Evolutionary conservation across 108 stramenopile species (phyloP).

Genomic region (Conticribra weissflogii): DNA sequence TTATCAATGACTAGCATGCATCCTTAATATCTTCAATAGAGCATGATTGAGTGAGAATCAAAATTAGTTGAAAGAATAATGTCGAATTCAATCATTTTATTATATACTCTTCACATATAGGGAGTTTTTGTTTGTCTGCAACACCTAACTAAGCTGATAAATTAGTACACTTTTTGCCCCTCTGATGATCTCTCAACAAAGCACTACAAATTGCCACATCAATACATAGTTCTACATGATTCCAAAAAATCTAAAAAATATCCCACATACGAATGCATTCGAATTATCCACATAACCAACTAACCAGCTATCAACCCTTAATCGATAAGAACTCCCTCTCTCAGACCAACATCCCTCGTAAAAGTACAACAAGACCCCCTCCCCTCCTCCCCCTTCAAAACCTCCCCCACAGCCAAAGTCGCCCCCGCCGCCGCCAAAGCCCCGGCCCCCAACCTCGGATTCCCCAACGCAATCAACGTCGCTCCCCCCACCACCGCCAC

Average conservation of each 20-base stretch:
- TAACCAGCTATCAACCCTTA: neutral
- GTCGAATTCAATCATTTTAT: no score
- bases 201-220: neutral
- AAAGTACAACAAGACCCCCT: slow-evolving; percentile 13
- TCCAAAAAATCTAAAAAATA: neutral
- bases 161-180: neutral
- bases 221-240: no score
- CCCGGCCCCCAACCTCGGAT: slow-evolving; percentile 30
- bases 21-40: no score
- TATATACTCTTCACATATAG: no score
- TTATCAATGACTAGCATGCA: no score
- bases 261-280: no score
- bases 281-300: no score
- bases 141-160: no score
- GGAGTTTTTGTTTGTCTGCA: no score
- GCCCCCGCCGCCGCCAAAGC: slow-evolving; percentile 47
- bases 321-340: slow-evolving; percentile 35
- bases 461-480: slow-evolving; percentile 35
- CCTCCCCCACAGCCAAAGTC: slow-evolving; percentile 42
- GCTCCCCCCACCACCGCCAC: slow-evolving; percentile 45
- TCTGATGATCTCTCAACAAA: neutral
- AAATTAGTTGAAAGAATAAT: no score
- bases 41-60: no score
- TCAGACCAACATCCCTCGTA: slow-evolving; percentile 23
- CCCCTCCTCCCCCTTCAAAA: slow-evolving; percentile 1